Base-by-base conservation (phyloP, 495 filamentous ascomycete species). In the Penicillium cosmopolitanum region DNA sequence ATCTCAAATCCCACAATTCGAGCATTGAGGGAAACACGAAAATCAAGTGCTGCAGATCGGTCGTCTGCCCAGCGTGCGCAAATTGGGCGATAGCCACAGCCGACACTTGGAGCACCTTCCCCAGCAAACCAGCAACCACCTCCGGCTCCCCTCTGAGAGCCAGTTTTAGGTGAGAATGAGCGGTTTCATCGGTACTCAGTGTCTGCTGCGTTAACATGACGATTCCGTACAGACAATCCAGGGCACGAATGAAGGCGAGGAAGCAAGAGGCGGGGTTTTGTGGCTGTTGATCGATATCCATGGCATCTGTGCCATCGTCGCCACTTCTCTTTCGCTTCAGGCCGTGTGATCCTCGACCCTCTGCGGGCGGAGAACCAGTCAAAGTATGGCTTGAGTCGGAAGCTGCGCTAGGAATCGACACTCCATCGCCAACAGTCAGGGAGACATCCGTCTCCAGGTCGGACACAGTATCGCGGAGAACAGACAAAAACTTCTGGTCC, bases 81-180 rank as follows among this genome's bases (percentile, higher is more conserved):
- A 75, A 75, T 40, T 77, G 66, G 36, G 65, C 63, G 36, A 70
- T 66, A n/a, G 73, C 68, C 47, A 73, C 50, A 19, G 76, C 70
- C 54, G 76, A 72, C 21, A 77, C 44, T n/a, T 67, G 66, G 48
- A 80, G 68, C 19, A 72, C 67, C 51, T 67, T 68, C 33, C 74
- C 74, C 25, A 88, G 62, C 34, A 84, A 70, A 10, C 66, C 61
- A 15, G 83, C 82, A 42, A 80, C 73, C 21, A 77, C 68, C 54
- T 80, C 77, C 9, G 77, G 75, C 34, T 80, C 72, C 2, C 76
- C 79, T 62, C 73, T 74, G 23, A 87, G 64, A 10, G 77, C 78
- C 50, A 80, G 72, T 56, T 77, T 81, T 55, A 86, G 76, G 61
- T 84, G 81, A 36, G 84, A 82, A 35, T 75, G 76, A 25, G 76